Evolutionary conservation across 441 rosid genomes (phyloP), one percentile per base, ranked within the genome.

Genomic region (Capsella rubella): DNA sequence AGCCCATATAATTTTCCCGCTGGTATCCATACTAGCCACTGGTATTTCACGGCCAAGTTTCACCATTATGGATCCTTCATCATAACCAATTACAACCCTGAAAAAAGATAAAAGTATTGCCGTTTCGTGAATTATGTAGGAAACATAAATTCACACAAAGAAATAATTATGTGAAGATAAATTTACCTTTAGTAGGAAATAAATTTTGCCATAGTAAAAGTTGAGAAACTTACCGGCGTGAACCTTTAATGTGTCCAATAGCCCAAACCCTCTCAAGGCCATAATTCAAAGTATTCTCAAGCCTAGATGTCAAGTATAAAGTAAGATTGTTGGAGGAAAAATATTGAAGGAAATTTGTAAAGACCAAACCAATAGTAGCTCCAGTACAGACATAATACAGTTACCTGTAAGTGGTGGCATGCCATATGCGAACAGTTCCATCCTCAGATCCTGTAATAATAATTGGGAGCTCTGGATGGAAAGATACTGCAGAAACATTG

Each of bases 1-100:
- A 27, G 99, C 98, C 99, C 99, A 95, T 77, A 95, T 93, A 78
- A 95, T 90, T 82, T 91, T 95, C 71, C 99, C 99, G 82, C 97
- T 89, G 82, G 84, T 91, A 81, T 96, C 99, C 99, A 96, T 96
- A 77, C 99, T 96, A 65, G 98, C 97, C 50, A 96, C 97, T 72
- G 99, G 99, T 68, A 84, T 91, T 85, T 96, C 98, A 67, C 94
- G 90, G 46, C 98, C 99, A 71, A 96, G 86, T 88, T 96, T 93
- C 67, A 96, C 97, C 97, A 96, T 89, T 76, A 93, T 90, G 73
- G 95, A 90, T 78, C 98, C 99, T 84, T 96, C 98, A 69, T 96
- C 99, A 79, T 91, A 96, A 70, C 99, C 99, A 83, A 93, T 89
- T 67, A 90, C 97, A 80, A 93, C 80, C 79, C 99, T 93, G 85